These are phyloP conservation scores for Aspergillus pseudoviridinutans DNA, from an alignment of 2,329 filamentous ascomycete genomes.

Conservation along the genomic window DNA sequence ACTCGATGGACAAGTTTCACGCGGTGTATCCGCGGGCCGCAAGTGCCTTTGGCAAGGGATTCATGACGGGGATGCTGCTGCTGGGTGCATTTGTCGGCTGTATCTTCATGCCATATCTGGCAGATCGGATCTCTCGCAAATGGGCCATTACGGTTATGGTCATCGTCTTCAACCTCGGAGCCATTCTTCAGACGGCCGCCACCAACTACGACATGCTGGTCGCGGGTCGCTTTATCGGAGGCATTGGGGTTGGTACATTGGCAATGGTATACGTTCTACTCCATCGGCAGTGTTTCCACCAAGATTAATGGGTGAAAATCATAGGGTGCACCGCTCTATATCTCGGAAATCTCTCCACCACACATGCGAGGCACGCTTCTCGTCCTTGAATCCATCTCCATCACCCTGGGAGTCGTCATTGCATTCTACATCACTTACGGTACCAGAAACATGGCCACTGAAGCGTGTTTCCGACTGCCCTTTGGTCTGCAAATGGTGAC, in stretches of 20 bases:
- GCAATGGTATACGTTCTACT: constrained; percentile 24
- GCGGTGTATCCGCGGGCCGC: constrained; percentile 33
- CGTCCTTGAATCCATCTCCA: constrained; percentile 44
- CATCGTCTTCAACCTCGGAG: constrained; percentile 41
- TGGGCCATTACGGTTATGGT: constrained; percentile 32
- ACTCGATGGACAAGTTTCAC: constrained; percentile 46
- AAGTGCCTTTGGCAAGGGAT: constrained; percentile 36
- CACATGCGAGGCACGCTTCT: constrained; percentile 27
- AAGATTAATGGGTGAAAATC: not conserved
- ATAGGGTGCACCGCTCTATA: constrained; percentile 29
- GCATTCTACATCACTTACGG: constrained; percentile 55
- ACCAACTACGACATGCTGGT: constrained; percentile 25
- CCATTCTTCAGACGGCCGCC: constrained; percentile 36
- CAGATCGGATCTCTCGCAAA: constrained; percentile 41
- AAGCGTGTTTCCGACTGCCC: constrained; percentile 44
- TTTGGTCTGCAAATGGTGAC: constrained; percentile 45
- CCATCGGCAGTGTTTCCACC: not conserved
- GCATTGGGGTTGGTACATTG: constrained; percentile 35
- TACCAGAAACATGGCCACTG: constrained; percentile 41
- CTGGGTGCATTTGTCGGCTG: constrained; percentile 28
- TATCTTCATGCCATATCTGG: constrained; percentile 37
- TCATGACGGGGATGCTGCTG: constrained; percentile 46
- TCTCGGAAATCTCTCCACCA: constrained; percentile 31
- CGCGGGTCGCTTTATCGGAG: constrained; percentile 34
- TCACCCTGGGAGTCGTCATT: constrained; percentile 47